Evolutionary conservation across 805 yeast genomes (phyloP), one percentile per base, ranked within the genome.

Genomic region (Metschnikowia anglica): DNA sequence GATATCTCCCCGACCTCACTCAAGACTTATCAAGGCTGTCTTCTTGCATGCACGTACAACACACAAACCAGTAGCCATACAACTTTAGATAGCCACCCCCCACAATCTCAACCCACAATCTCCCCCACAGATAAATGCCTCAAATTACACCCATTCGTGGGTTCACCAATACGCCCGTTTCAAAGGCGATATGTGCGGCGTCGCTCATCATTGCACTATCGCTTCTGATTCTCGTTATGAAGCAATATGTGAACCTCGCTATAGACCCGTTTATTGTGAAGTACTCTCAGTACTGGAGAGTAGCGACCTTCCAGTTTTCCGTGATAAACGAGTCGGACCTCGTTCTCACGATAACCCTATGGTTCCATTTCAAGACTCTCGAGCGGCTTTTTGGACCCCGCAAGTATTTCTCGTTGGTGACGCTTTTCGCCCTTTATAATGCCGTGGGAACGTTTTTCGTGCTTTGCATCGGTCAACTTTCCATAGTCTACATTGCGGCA

Each of bases 281-380:
- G 44, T 81, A 81, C 65, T 40, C 58, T 10, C 88, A 82, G 49
- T 81, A 72, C 54, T 81, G 83, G 77, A 62, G 87, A 39, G 55
- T 77, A 7, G 34, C 70, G 6, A 56, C 72, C 5, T 73, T 69
- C 50, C 87, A 80, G 54, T 20, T 76, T 10, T 65, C 76, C n/a
- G 76, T 77, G 38, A 66, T 77, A 33, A 80, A 78, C 54, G 85
- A 80, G 55, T 73, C 83, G 4, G 85, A 82, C 58, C 77, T 73
- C 44, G 43, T 77, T 16, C 49, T 79, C 2, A 55, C 71, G 2
- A 55, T 73, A 9, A 58, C 76, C 11, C 53, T 81, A 29, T 57
- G 78, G 70, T 69, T 77, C 44, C 74, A 75, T 37, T 72, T 73
- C 52, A 78, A 81, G 56, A 73, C 70, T 30, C 48, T 82, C 39